Evolutionary conservation across 805 yeast genomes (phyloP), one percentile per base, ranked within the genome.

Genomic region (Kluyveromyces siamensis): DNA sequence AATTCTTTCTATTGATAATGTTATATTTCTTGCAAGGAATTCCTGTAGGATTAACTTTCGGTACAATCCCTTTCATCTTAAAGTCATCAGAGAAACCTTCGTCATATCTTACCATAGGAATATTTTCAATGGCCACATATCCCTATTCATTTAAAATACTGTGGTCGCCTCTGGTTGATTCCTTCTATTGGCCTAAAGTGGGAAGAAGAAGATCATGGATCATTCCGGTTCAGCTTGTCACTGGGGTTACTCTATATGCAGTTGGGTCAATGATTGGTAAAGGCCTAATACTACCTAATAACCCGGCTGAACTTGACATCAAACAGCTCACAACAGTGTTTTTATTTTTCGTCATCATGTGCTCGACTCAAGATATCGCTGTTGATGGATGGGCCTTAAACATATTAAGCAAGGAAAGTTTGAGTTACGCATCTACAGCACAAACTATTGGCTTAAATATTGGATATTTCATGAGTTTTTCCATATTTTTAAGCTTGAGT

Each of bases 331-430:
- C 98, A 0, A 56, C 72, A 45, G 74, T 80, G 49, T 93, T 93
- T 67, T 86, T 90, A 58, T 54, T 80, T 19, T 70, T 93, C 50
- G 93, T 93, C 33, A 78, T 91, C 50, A 73, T 90, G 51, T 90
- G 97, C 69, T 97, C 98, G 0, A 91, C 99, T 0, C 99, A 93
- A 66, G 99, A 93, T 63, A 93, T 93, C 48, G 98, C 99, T 0
- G 99, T 93, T 19, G 99, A 93, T 69, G 98, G 99, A 10, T 93
- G 99, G 99, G 97, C 98, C 0, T 70, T 93, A 60, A 93, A 96
- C 1, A 80, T 91, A 38, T 72, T 93, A 46, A 80, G 90, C 16
- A 81, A 81, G 25, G 79, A 78, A 27, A 84, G 95, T 13, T 72
- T 93, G 52, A 82, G 95, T 16, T 93, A 81, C 70, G 98, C 99